Base-by-base conservation (phyloP, 176 grass and related monocot genomes). In the Ananas comosus region DNA sequence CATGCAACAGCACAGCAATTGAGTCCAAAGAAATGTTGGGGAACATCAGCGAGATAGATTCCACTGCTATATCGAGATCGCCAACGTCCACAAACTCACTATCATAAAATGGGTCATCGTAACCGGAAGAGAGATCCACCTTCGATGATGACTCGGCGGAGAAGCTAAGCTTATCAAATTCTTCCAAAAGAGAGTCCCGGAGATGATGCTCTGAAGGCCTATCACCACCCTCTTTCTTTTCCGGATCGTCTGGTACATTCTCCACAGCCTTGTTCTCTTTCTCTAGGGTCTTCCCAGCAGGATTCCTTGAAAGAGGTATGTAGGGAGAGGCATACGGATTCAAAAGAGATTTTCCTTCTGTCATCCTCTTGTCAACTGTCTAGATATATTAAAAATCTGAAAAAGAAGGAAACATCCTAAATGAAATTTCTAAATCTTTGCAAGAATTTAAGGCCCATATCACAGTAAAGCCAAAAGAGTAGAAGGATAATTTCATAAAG, bases 281-380 rank as follows among this genome's bases (percentile, higher is more conserved):
- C 18, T 51, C 49, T 13, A 70, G 65, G 16, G 17, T 66, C 28
- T 64, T 65, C 9, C 16, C 63, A 61, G 54, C 51, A 11, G 7
- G 25, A 53, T 64, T 14, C 27, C 51, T 63, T 13, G 51, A 82
- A 11, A 77, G 13, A 72, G 88, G 88, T 51, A 86, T 77, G n/a
- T 86, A 91, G 53, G 88, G 88, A 53, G 80, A 29, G 10, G 88
- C 88, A 25, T 80, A 22, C 28, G 88, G 88, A 72, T 91, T 91
- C 74, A 91, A 68, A 75, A 53, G 28, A 42, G 71, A 86, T 63
- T 69, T 77, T 70, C 74, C 64, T 51, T 83, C 53, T 70, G 75
- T 75, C 10, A 49, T 75, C 50, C 1, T 16, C 2, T 22, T 12
- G 19, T 54, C 10, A 47, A 69, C 13, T 65, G 67, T 66, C 70